Base-by-base conservation (phyloP, 2,329 filamentous ascomycete species). In the Aspergillus sp. region DNA sequence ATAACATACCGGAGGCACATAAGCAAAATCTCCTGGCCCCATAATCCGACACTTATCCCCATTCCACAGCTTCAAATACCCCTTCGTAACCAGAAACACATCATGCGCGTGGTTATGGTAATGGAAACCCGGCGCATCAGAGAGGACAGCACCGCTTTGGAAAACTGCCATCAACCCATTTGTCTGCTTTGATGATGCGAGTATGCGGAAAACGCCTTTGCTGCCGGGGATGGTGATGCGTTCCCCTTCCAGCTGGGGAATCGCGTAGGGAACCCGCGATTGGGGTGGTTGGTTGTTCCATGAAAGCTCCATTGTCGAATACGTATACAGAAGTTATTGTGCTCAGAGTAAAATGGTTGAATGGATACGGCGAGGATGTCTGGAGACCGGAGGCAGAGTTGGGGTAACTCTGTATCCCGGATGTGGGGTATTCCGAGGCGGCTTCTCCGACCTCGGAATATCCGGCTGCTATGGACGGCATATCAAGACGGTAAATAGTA, bases 21-120 rank as follows among this genome's bases (percentile, higher is more conserved):
- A 79, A 3, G 78, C 78, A 61, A 81, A 81, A 53, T 82, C 79
- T 0, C 79, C 79, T 0, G 77, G 73, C 0, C 69, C 70, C 66
- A 82, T 67, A 44, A 76, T 73, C 17, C 77, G 65, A 48, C 76
- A 79, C 53, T 77, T 69, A 42, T 80, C 76, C n/a, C 75, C 74
- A n/a, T 75, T 78, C 75, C 76, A 82, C 5, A 82, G 62, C 53
- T 80, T 81, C 52, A 81, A 55, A 47, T 61, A 74, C 0, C 79
- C 79, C 57, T 81, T 79, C 3, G 76, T 71, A 15, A 76, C 74
- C 2, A 81, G 62, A 54, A 81, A 82, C 3, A 81, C 73, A 57
- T 81, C 79, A 53, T 81, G 79, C 0, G 78, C 74, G 44, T 80
- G 71, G 27, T 71, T 69, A 54, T 82, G 79, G 54, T 73, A 80